Conservation (phyloP, 192 early-diverging fungal species). For the Ambispora gerdemannii region DNA sequence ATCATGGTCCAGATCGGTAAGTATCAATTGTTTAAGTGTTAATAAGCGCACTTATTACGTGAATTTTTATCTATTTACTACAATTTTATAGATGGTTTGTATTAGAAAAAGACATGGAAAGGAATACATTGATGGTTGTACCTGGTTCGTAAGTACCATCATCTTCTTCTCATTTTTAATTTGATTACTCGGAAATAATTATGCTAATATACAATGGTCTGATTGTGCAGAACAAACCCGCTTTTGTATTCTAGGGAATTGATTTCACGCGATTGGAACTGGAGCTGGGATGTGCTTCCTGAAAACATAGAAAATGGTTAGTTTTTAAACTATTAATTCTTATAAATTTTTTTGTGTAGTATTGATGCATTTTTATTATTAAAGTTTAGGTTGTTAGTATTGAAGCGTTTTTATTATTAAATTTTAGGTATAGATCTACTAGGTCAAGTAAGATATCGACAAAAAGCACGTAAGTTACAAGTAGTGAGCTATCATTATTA, state of each 20-base stretch:
- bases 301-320: constrained; percentile 2
- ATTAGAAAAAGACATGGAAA: constrained; percentile 57
- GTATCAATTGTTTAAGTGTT: neutral
- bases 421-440: constrained; percentile 13
- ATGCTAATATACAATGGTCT: neutral
- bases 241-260: constrained; percentile 20
- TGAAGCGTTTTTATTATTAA: neutral
- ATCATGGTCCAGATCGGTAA: constrained; percentile 43
- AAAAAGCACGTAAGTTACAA: neutral
- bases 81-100: constrained; percentile 65
- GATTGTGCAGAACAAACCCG: neutral
- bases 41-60: neutral
- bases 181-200: neutral
- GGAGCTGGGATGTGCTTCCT: constrained; percentile 16
- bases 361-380: neutral
- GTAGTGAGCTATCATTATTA: neutral
- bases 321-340: too few species aligned
- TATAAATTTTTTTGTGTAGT: too few species aligned
- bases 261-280: constrained; percentile 21
- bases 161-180: constrained; percentile 1
- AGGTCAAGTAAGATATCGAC: constrained; percentile 26
- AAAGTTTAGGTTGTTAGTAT: neutral
- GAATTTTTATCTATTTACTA: neutral
- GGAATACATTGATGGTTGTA: constrained; percentile 68
- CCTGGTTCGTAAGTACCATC: constrained; percentile 55